Base-by-base conservation (phyloP, 768 basidiomycete genomes). In the Baorangia bicolor region DNA sequence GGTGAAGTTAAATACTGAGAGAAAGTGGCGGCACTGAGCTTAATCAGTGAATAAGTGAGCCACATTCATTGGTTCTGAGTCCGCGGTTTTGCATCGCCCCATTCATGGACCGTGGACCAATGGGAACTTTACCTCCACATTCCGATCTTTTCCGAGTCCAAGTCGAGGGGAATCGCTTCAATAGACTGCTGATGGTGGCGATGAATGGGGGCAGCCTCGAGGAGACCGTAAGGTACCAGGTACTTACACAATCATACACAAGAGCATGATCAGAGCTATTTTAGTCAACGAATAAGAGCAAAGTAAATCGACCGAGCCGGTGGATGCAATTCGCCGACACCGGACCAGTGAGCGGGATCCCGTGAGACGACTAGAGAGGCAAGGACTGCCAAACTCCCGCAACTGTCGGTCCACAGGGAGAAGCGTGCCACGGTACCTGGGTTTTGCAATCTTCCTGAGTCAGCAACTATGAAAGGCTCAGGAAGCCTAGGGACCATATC, bases 131-230 rank as follows among this genome's bases (percentile, higher is more conserved):
- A 34, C 55, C 65, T 66, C 55, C 43, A 46, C 34, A 23, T 52
- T 38, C 63, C 63, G 65, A 51, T 14, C 43, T 2, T 18, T 20
- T 52, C 63, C 66, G 59, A 38, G 38, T 27, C 49, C 39, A 46
- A 27, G 44, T 53, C 51, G 45, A 59, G 45, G 52, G 53, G 51
- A 56, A 57, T 53, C 54, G 53, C 51, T 51, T 51, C 48, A 38
- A 20, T 31, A 38, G 45, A 31, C 30, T 54, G 56, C 21, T 56
- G 55, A 38, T 35, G 40, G 66, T 66, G 65, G 65, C 65, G 28
- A 47, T 67, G 65, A 55, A 56, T 20, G 46, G 50, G 54, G 64
- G 57, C 38, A 8, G 50, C 64, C 64, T 58, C 55, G 54, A 52
- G 64, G 65, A 53, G 34, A 31, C 49, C 56, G 23, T 43, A 56